Evolutionary conservation across 2,329 filamentous ascomycete species (phyloP), one percentile per base, ranked within the genome.

Genomic region (Bipolaris cookei): DNA sequence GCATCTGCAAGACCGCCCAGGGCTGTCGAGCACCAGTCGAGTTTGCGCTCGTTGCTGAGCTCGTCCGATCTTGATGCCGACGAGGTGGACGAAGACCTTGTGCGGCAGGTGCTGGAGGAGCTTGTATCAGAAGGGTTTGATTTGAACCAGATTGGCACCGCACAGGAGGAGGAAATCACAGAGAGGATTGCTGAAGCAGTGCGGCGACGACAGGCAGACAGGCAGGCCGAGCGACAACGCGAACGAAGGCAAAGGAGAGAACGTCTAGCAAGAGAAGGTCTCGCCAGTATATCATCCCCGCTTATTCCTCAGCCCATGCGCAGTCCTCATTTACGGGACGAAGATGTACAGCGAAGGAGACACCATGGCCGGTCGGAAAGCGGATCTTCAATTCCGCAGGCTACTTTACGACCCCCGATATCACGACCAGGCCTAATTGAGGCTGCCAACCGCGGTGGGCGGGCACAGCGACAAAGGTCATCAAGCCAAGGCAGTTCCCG

Each of bases 111-210:
- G 57, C 84, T 93, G 65, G 89, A 94, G 62, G 92, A 97, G 70
- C 92, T 94, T 0, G 79, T 97, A 18, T 77, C 97, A 32, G 91
- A 97, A 68, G 93, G 92, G 16, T 87, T 97, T 44, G 93, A 97
- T 71, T 79, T 97, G 53, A 90, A 95, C 68, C 93, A 93, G 62
- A 87, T 97, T 51, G 92, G 94, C 61, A 83, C 92, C 14, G 86
- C 82, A 46, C 90, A 92, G 68, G 92, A 97, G 71, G 92, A 97
- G 69, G 91, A 96, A 69, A 86, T 98, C 14, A 96, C 91, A 63
- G 90, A 94, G 69, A 88, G 90, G 57, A 97, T 98, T 66, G 93
- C 92, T 1, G 91, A 96, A 69, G 92, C 92, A 1, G 97, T 96
- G 70, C 83, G 91, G 56, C 84, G 91, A 59, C 84, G 91, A 28